These are phyloP conservation scores for Pseudozyma sp. DNA, from an alignment of 1,284 basidiomycete genomes.

Conservation along the genomic window DNA sequence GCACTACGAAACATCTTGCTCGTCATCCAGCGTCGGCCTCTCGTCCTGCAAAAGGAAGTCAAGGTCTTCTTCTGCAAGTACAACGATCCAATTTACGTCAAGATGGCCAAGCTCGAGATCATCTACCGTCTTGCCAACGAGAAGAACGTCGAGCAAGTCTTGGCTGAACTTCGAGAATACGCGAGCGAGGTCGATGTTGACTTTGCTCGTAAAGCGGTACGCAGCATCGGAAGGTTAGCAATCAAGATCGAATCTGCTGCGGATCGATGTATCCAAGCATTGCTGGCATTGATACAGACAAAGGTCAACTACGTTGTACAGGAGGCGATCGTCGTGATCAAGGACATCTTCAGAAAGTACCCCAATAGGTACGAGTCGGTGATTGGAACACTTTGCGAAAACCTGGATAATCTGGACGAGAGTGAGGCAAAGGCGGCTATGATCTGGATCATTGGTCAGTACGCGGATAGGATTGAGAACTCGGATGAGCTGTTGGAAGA, in stretches of 20 bases:
- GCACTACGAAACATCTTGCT: constrained; percentile 95
- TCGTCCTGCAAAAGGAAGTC: constrained; percentile 94
- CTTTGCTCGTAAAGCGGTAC: constrained; percentile 96
- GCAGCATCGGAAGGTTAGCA: constrained; percentile 93
- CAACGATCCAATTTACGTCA: constrained; percentile 98
- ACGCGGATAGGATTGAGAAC: constrained; percentile 94
- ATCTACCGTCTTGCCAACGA: constrained; percentile 94
- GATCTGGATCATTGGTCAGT: constrained; percentile 98
- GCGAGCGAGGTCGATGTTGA: constrained; percentile 98
- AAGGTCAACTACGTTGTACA: constrained; percentile 97
- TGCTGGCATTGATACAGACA: constrained; percentile 89
- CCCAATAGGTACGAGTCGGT: constrained; percentile 96
- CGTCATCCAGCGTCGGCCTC: constrained; percentile 91
- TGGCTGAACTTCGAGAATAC: constrained; percentile 97
- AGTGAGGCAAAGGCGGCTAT: constrained; percentile 96
- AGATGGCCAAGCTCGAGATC: constrained; percentile 97
- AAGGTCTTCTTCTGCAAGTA: constrained; percentile 99
- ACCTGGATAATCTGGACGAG: constrained; percentile 91
- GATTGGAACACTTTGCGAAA: constrained; percentile 90
- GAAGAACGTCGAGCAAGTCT: constrained; percentile 88
- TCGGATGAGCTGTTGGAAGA: constrained; percentile 95
- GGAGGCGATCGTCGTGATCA: constrained; percentile 96
- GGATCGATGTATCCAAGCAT: constrained; percentile 86
- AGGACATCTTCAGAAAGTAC: constrained; percentile 97
- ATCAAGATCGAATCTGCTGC: constrained; percentile 95